Evolutionary conservation across 228 moss, liverwort and hornwort species (phyloP).

Genomic region (Sphagnum magellanicum): DNA sequence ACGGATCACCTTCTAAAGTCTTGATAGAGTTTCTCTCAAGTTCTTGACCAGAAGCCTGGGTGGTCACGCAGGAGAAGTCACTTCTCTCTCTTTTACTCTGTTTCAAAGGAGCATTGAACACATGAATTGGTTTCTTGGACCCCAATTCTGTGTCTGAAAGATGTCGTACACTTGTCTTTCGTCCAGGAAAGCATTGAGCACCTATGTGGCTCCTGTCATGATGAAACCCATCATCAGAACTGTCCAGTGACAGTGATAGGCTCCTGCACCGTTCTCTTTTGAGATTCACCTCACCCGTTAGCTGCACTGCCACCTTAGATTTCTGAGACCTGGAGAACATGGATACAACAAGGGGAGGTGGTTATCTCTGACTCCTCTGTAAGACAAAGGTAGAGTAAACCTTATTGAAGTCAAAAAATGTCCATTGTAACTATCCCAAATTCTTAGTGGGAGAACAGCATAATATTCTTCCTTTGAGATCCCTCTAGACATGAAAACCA

Average conservation of each 20-base stretch:
- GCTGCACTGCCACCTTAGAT: constrained; percentile 38
- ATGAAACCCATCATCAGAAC: constrained; percentile 51
- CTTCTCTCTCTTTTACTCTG: constrained; percentile 35
- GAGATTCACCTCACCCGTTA: constrained; percentile 43
- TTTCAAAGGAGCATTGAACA: too few relatives aligned
- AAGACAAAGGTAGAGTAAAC: too few relatives aligned
- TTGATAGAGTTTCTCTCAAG: constrained; percentile 37
- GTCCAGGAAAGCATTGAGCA: constrained; percentile 73
- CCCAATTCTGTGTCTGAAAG: constrained; percentile 53
- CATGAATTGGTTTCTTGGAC: constrained; percentile 10
- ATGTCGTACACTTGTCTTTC: constrained; percentile 44
- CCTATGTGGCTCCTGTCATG: constrained; percentile 80
- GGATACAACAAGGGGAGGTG: neutral
- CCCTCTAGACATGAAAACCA: too few relatives aligned
- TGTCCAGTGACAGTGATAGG: constrained; percentile 54
- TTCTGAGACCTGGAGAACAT: constrained; percentile 42
- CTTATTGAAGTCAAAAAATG: too few relatives aligned
- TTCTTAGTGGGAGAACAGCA: too few relatives aligned
- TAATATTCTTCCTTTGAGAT: too few relatives aligned
- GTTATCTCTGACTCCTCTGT: too few relatives aligned
- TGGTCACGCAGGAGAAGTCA: constrained; percentile 30
- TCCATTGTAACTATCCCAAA: too few relatives aligned
- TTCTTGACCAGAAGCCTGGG: constrained; percentile 45
- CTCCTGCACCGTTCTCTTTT: constrained; percentile 75
- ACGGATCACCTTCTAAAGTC: constrained; percentile 18